Conservation (phyloP, 192 early-diverging fungal genomes). For the Coemansia sp. region DNA sequence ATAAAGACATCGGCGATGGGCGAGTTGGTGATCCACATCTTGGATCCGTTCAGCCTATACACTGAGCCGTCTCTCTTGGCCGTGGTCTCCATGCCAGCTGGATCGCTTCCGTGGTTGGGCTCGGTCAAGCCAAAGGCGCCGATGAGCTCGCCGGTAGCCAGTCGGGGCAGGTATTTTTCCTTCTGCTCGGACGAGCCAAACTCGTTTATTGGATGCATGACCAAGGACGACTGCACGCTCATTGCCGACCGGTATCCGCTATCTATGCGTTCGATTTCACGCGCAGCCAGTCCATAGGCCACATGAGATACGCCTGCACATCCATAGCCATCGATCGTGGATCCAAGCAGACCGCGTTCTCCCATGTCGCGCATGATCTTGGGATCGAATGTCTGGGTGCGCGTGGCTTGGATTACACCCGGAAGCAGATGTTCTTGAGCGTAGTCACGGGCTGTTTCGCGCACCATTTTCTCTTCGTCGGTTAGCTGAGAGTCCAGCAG, state of each 20-base stretch:
- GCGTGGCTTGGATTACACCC: constrained; percentile 80
- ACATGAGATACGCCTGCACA: constrained; percentile 97
- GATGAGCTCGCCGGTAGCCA: constrained; percentile 85
- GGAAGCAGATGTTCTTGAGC: constrained; percentile 87
- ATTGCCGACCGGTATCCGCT: constrained; percentile 97
- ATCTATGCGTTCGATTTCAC: constrained; percentile 95
- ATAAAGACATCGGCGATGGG: constrained; percentile 97
- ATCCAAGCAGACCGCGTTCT: constrained; percentile 85
- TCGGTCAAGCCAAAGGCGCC: constrained; percentile 97
- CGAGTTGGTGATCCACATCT: constrained; percentile 99
- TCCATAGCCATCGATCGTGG: constrained; percentile 95
- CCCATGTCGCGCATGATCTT: constrained; percentile 95
- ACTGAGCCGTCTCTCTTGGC: constrained; percentile 71
- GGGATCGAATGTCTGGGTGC: constrained; percentile 84
- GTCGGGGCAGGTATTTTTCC: constrained; percentile 85
- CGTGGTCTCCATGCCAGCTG: constrained; percentile 87
- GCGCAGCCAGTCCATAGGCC: constrained; percentile 93
- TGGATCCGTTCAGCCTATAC: constrained; percentile 85
- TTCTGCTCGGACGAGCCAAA: constrained; percentile 88
- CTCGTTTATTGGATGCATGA: constrained; percentile 97
- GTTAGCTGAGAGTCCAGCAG: constrained; percentile 82
- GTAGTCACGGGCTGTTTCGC: constrained; percentile 83
- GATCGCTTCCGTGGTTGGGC: constrained; percentile 97
- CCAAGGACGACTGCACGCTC: constrained; percentile 97
- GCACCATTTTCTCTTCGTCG: constrained; percentile 84